Evolutionary conservation across 768 basidiomycete genomes (phyloP).

Genomic region (Tylopilus vinaceipallidus): DNA sequence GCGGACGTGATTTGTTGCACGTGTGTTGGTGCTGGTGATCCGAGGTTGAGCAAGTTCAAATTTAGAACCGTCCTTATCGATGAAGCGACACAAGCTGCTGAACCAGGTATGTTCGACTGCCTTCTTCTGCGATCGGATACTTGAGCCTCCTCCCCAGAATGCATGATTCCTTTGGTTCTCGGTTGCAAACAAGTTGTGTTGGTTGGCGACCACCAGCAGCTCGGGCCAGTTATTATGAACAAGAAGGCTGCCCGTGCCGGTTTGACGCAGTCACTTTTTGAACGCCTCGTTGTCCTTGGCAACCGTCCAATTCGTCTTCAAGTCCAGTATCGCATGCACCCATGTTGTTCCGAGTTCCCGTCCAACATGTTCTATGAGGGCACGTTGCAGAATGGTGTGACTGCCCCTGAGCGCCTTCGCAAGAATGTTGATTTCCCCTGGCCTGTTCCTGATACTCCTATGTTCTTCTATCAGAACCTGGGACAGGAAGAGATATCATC

Average conservation of each 20-base stretch:
- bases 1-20: conserved; percentile 99
- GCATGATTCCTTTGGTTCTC: conserved; percentile 98
- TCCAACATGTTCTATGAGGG: conserved; percentile 99
- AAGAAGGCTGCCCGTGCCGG: conserved; percentile 99
- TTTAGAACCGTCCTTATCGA: conserved; percentile 98
- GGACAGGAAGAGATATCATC: conserved; percentile 99
- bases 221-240: conserved; percentile 99
- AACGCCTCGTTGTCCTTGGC: conserved; percentile 90
- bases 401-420: conserved; percentile 93
- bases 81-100: conserved; percentile 97
- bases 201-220: conserved; percentile 95
- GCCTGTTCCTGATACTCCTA: conserved; percentile 95
- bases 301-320: conserved; percentile 98
- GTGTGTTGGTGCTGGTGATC: conserved; percentile 97
- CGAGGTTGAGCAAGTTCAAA: conserved; percentile 93
- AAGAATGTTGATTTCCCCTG: conserved; percentile 99
- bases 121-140: background rate
- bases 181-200: conserved; percentile 99
- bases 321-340: conserved; percentile 99
- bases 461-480: conserved; percentile 99
- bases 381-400: conserved; percentile 97
- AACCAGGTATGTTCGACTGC: conserved; percentile 64
- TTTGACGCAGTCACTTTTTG: conserved; percentile 96
- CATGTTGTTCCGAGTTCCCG: conserved; percentile 97
- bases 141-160: conserved; percentile 55